These are phyloP conservation scores for Lachnellula subtilissima DNA, from an alignment of 2,329 filamentous ascomycete genomes.

Conservation along the genomic window DNA sequence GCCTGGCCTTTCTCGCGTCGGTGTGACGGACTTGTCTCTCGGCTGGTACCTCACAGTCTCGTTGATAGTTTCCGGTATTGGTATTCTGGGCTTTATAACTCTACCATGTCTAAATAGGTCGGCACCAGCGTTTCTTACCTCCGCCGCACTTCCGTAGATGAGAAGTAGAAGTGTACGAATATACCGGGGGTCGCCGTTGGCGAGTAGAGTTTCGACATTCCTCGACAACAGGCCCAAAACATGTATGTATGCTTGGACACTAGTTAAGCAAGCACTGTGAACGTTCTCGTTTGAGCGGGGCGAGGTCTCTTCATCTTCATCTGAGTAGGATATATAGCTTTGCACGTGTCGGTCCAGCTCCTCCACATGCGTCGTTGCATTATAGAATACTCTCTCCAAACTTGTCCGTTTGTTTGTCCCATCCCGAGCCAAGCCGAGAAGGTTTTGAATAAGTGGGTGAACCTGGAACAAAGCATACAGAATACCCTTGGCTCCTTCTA, in stretches of 20 bases:
- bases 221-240: constrained; percentile 56
- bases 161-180: constrained; percentile 60
- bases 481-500: constrained; percentile 62
- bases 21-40: constrained; percentile 49
- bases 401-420: constrained; percentile 57
- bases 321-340: constrained; percentile 50
- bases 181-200: constrained; percentile 62
- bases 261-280: constrained; percentile 56
- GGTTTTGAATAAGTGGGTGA: constrained; percentile 62
- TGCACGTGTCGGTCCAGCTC: constrained; percentile 62
- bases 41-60: constrained; percentile 48
- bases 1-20: constrained; percentile 45
- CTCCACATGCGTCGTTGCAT: constrained; percentile 61
- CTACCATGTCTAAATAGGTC: constrained; percentile 20
- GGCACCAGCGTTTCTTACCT: constrained; percentile 44
- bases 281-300: constrained; percentile 58
- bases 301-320: constrained; percentile 43
- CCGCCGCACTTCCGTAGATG: constrained; percentile 64
- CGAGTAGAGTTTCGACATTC: constrained; percentile 60
- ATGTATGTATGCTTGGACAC: constrained; percentile 61
- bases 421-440: constrained; percentile 58
- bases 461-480: constrained; percentile 65
- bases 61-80: constrained; percentile 12
- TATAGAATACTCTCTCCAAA: constrained; percentile 63
- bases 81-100: constrained; percentile 6